Evolutionary conservation across 768 basidiomycete genomes (phyloP), one percentile per base, ranked within the genome.

Genomic region (Russula earlei): DNA sequence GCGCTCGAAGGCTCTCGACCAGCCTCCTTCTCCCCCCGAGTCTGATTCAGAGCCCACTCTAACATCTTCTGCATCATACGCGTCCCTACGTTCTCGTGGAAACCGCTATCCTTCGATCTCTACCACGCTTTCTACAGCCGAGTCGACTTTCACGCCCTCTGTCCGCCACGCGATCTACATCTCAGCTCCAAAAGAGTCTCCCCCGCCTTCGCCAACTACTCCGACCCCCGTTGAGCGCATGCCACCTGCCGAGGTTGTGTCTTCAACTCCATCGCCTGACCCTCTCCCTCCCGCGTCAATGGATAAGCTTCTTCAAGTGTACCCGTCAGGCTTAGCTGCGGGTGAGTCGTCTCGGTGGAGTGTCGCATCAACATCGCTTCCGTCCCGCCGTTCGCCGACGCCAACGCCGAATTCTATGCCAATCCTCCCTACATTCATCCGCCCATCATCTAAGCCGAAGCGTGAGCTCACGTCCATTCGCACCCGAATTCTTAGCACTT

Each of bases 41-140:
- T 42, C 55, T 17, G 54, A 61, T 37, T 56, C 55, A 7, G 59
- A 62, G 14, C 52, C 50, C 20, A 36, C 49, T 11, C 62, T 62
- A 36, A 54, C 55, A 19, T 48, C 59, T 17, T 62, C 59, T 27
- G 62, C 62, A 19, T 62, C 62, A 11, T 62, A 62, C 11, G 59
- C 60, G 29, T 62, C 62, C 19, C 22, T 62, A 19, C 62, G 62
- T 27, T 55, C 52, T 44, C 62, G 62, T 22, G 47, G 43, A 17
- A 53, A 38, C 36, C 62, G 62, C 17, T 61, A 55, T 52, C 62
- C 62, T 25, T 62, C 62, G n/a, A 57, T 62, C 14, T 62, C 62
- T 5, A 62, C 62, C 25, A 62, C 59, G 4, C 62, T 62, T 2
- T 62, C 62, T 34, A 50, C 56, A 3, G 51, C 37, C 42, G 57